These are phyloP conservation scores for Erythrobasidium hasegawianum DNA, from an alignment of 1,284 basidiomycete species.

Conservation along the genomic window DNA sequence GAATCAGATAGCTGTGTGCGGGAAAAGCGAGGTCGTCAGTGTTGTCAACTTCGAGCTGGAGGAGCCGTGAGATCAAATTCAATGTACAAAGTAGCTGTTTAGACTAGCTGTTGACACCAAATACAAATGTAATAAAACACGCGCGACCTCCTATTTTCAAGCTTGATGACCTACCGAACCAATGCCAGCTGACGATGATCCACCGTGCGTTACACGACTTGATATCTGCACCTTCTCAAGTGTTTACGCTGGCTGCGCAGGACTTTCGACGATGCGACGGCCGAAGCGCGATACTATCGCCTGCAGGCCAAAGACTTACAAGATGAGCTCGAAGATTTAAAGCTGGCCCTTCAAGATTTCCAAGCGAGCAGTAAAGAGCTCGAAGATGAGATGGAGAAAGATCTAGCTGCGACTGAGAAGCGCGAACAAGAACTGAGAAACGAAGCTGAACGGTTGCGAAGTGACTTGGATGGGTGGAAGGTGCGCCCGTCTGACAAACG, in stretches of 20 bases:
- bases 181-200: slow-evolving; percentile 7
- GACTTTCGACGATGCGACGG: slow-evolving; percentile 7
- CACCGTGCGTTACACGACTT: slow-evolving; percentile 14
- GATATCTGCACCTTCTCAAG: no score
- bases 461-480: slow-evolving; percentile 88
- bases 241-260: no score
- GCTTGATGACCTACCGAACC: no score
- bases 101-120: no score
- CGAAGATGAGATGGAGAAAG: slow-evolving; percentile 85
- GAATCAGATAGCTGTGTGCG: slow-evolving; percentile 42
- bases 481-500: no score
- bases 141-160: no score
- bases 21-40: slow-evolving; percentile 37
- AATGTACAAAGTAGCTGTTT: no score
- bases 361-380: slow-evolving; percentile 85
- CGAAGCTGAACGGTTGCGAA: slow-evolving; percentile 68
- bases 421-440: slow-evolving; percentile 73
- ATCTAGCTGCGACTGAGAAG: slow-evolving; percentile 80
- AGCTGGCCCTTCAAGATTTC: slow-evolving; percentile 64
- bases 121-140: no score
- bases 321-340: slow-evolving; percentile 39
- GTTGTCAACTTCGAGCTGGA: slow-evolving; percentile 37
- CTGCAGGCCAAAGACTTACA: slow-evolving; percentile 31
- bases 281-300: slow-evolving; percentile 22
- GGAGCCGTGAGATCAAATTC: no score